phyloP scores from a whole-genome alignment of 169 alveolate genomes.

The Plasmodium relictum region DNA sequence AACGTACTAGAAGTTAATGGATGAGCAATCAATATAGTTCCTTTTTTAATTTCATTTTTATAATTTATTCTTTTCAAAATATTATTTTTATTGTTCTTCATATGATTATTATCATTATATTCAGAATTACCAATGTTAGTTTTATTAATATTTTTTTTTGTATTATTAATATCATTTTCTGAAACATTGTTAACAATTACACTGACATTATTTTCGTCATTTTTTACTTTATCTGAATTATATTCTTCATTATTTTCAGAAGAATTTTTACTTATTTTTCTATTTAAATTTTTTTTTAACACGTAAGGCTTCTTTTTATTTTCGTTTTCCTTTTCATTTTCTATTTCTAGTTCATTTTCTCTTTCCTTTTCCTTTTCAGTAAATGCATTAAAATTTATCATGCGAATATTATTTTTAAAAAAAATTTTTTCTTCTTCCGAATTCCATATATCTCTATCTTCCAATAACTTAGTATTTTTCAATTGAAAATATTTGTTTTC shows the following conservation, averaged over 20 bases:
- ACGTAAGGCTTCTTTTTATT: background rate
- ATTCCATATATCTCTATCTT: constrained; percentile 8
- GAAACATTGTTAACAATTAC: background rate
- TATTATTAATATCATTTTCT: background rate
- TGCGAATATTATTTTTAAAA: constrained; percentile 23
- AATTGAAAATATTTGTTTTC: background rate
- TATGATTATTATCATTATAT: background rate
- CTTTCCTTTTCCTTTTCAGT: background rate
- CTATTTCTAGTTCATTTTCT: constrained; percentile 1
- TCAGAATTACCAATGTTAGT: background rate
- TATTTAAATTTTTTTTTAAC: constrained; percentile 16
- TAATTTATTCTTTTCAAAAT: constrained; percentile 9
- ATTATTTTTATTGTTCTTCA: background rate
- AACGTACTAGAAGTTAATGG: constrained; percentile 47
- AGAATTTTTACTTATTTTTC: background rate
- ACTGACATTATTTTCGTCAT: background rate
- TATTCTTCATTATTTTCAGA: background rate
- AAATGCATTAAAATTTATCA: background rate
- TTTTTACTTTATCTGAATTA: no score
- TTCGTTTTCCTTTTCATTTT: constrained; percentile 7
- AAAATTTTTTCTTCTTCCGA: constrained; percentile 31
- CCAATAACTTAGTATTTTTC: background rate
- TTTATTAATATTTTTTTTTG: background rate
- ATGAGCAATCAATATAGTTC: constrained; percentile 43
- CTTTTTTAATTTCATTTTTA: constrained; percentile 65